Conservation (phyloP, 2,329 filamentous ascomycete genomes). For the Pseudophaeomoniella oleicola region DNA sequence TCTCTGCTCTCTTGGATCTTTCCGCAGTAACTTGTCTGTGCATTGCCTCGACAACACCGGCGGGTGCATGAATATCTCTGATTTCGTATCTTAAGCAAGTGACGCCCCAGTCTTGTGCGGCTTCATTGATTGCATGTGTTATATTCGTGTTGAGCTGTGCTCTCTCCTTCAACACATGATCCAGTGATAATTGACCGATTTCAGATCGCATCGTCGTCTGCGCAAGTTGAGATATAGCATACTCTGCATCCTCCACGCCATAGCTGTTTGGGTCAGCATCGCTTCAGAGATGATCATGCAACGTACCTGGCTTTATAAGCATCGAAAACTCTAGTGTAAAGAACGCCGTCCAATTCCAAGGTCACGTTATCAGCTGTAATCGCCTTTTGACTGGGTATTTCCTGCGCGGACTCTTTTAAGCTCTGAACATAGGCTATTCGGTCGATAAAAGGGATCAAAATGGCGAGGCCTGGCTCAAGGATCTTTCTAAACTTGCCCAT, state of each 20-base stretch:
- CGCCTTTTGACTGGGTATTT: conserved; percentile 93
- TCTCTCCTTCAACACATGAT: conserved; percentile 95
- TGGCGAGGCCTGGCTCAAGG: conserved; percentile 75
- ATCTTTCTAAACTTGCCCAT: conserved; percentile 98
- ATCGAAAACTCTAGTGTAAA: conserved; percentile 94
- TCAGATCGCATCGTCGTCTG: conserved; percentile 99
- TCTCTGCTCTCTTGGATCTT: conserved; percentile 92
- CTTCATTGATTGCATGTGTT: conserved; percentile 96
- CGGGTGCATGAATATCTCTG: conserved; percentile 90
- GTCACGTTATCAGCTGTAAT: conserved; percentile 99
- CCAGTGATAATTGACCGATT: conserved; percentile 89
- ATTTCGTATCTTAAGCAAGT: conserved; percentile 96
- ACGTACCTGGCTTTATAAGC: conserved; percentile 87
- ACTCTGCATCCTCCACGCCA: conserved; percentile 95
- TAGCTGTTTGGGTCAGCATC: too few relatives aligned
- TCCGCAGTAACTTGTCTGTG: conserved; percentile 96
- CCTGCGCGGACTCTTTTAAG: conserved; percentile 87
- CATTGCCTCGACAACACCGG: conserved; percentile 90
- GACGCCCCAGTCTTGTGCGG: conserved; percentile 91
- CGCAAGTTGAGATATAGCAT: conserved; percentile 92
- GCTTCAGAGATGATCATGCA: too few relatives aligned
- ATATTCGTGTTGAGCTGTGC: conserved; percentile 95
- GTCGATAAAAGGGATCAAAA: conserved; percentile 81
- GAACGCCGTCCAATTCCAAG: conserved; percentile 82
- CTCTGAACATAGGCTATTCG: conserved; percentile 97